Evolutionary conservation across 805 yeast species (phyloP).

Genomic region (Ogataea saltuana): DNA sequence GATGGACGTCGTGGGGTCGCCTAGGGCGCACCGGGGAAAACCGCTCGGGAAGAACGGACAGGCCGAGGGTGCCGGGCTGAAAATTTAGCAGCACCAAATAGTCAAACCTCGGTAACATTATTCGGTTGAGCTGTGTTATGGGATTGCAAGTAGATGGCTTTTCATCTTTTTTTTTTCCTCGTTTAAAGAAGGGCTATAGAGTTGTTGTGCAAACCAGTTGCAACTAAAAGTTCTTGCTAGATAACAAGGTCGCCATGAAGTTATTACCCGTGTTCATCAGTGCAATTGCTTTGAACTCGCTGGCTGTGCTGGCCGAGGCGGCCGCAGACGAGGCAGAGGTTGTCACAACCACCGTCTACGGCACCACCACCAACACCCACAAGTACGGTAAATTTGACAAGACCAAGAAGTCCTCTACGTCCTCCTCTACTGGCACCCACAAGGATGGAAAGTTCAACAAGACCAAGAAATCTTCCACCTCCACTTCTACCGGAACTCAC

Average conservation of each 20-base stretch:
- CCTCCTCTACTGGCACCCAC: slow-evolving; percentile 43
- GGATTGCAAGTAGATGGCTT: slow-evolving; percentile 6
- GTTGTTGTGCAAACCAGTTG: slow-evolving; percentile 7
- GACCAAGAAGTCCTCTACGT: slow-evolving; percentile 35
- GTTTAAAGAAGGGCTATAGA: slow-evolving; percentile 4
- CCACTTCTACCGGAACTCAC: slow-evolving; percentile 51
- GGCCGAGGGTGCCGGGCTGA: no score
- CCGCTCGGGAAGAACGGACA: no score
- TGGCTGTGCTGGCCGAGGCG: slow-evolving; percentile 39
- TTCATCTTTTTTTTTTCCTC: neutral
- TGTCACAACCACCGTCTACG: slow-evolving; percentile 38
- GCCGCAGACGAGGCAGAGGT: slow-evolving; percentile 24
- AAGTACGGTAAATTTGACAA: slow-evolving; percentile 56
- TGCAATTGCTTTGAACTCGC: slow-evolving; percentile 38
- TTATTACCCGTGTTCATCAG: slow-evolving; percentile 37
- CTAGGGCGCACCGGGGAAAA: neutral
- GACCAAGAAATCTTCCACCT: slow-evolving; percentile 40
- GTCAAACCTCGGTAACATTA: no score
- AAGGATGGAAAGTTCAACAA: slow-evolving; percentile 52
- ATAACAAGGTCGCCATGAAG: slow-evolving; percentile 39
- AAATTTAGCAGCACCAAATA: no score
- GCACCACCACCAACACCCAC: slow-evolving; percentile 33
- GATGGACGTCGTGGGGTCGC: neutral
- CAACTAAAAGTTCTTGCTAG: slow-evolving; percentile 2
- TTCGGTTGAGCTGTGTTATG: no score